Evolutionary conservation across 2,329 filamentous ascomycete species (phyloP).

Genomic region (Aureobasidium lini): DNA sequence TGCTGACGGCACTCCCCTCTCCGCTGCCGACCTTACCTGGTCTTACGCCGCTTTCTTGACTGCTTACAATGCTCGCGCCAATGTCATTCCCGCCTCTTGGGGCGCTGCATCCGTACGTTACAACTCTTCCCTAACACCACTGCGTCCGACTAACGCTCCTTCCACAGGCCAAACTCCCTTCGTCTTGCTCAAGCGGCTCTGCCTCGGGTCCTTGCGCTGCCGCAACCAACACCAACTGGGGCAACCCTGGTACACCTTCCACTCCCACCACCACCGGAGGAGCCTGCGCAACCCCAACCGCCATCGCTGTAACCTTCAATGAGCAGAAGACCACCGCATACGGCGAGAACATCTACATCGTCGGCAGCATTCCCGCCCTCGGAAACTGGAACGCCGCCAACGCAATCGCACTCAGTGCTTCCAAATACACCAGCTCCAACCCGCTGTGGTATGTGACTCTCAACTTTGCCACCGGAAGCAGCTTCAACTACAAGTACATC

Average conservation of each 20-base stretch:
- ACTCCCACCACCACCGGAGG: constrained; percentile 22
- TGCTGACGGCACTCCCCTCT: constrained; percentile 43
- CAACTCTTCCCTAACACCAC: rapidly evolving
- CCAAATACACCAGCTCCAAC: constrained; percentile 50
- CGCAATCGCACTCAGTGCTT: constrained; percentile 52
- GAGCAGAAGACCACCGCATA: constrained; percentile 49
- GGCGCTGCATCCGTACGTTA: constrained; percentile 31
- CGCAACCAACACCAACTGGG: constrained; percentile 25
- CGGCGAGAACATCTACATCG: constrained; percentile 60
- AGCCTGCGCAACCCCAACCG: constrained; percentile 24
- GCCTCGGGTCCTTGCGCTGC: constrained; percentile 23
- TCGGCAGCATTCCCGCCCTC: constrained; percentile 52
- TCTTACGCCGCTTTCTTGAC: constrained; percentile 65
- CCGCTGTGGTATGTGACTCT: constrained; percentile 56
- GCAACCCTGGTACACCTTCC: constrained; percentile 24
- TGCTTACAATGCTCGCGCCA: constrained; percentile 49
- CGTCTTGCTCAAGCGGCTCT: constrained; percentile 21
- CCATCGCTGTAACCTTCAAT: constrained; percentile 53
- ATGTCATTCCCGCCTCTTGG: constrained; percentile 52
- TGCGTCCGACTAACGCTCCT: constrained; percentile 15
- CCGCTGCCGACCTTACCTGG: constrained; percentile 64
- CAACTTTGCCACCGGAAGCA: constrained; percentile 47
- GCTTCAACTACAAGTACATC: constrained; percentile 60
- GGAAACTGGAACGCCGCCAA: constrained; percentile 52
- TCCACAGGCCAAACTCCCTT: constrained; percentile 21